Evolutionary conservation across 1,139 yeast species (phyloP).

Genomic region (Kodamaea suecica): DNA sequence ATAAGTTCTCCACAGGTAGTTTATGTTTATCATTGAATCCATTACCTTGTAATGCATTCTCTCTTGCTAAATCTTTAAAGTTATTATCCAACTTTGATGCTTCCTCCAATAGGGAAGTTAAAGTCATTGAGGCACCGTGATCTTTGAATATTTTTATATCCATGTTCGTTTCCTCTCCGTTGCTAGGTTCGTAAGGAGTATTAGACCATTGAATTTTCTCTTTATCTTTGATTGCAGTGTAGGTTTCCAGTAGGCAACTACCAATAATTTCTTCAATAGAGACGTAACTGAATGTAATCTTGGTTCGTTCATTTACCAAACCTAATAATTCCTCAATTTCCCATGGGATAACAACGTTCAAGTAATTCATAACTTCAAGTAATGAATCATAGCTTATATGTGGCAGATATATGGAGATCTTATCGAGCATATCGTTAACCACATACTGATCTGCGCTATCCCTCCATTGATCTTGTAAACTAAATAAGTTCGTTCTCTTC

Average conservation of each 20-base stretch:
- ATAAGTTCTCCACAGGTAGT: not conserved
- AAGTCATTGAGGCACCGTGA: not conserved
- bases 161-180: not conserved
- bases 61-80: not conserved
- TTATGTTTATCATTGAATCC: slow-evolving; percentile 2
- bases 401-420: slow-evolving; percentile 16
- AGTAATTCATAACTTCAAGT: slow-evolving; percentile 38
- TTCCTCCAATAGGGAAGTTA: slow-evolving; percentile 5
- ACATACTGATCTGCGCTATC: not conserved
- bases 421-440: not conserved
- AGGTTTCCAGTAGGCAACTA: slow-evolving; percentile 35
- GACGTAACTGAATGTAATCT: slow-evolving; percentile 50
- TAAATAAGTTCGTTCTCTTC: slow-evolving; percentile 31
- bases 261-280: slow-evolving; percentile 65
- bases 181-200: not conserved
- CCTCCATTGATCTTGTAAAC: slow-evolving; percentile 9
- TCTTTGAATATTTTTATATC: not conserved
- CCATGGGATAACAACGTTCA: slow-evolving; percentile 56
- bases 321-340: slow-evolving; percentile 54
- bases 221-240: slow-evolving; percentile 1
- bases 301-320: slow-evolving; percentile 56
- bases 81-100: slow-evolving; percentile 2
- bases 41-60: not conserved
- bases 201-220: not conserved
- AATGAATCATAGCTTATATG: slow-evolving; percentile 35